These are phyloP conservation scores for Volvox reticuliferus DNA, from an alignment of 139 green algal species.

Conservation along the genomic window DNA sequence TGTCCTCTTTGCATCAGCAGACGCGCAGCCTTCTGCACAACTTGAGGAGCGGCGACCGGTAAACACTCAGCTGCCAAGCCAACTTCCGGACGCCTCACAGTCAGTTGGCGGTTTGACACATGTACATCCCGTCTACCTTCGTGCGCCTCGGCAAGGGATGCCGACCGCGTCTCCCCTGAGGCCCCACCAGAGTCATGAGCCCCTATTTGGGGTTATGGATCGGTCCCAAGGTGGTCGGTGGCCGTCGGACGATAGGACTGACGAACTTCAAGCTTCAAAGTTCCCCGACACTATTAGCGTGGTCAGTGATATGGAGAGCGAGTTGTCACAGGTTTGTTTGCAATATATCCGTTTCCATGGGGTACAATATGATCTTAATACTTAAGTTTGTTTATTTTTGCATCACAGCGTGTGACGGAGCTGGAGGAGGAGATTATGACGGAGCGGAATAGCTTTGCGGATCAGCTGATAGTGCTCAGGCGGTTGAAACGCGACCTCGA, in stretches of 20 bases:
- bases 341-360: too few species aligned
- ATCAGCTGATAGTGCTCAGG: background rate
- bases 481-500: slow-evolving; percentile 17
- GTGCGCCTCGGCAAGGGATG: background rate
- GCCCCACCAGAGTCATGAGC: background rate
- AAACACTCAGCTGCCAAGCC: background rate
- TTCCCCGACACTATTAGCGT: slow-evolving; percentile 4
- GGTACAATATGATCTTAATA: too few species aligned
- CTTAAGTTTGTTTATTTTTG: background rate
- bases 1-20: background rate
- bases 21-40: background rate
- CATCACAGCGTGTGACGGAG: slow-evolving; percentile 33
- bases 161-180: background rate
- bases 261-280: background rate
- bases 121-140: background rate
- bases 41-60: background rate
- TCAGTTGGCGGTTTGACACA: background rate
- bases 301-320: slow-evolving; percentile 26
- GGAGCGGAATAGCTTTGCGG: slow-evolving; percentile 43
- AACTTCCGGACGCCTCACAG: background rate
- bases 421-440: slow-evolving; percentile 44
- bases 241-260: background rate
- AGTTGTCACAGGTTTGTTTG: background rate
- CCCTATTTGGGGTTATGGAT: background rate
- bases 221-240: background rate